Conservation (phyloP, 139 green algal species). For the Micractinium conductrix region DNA sequence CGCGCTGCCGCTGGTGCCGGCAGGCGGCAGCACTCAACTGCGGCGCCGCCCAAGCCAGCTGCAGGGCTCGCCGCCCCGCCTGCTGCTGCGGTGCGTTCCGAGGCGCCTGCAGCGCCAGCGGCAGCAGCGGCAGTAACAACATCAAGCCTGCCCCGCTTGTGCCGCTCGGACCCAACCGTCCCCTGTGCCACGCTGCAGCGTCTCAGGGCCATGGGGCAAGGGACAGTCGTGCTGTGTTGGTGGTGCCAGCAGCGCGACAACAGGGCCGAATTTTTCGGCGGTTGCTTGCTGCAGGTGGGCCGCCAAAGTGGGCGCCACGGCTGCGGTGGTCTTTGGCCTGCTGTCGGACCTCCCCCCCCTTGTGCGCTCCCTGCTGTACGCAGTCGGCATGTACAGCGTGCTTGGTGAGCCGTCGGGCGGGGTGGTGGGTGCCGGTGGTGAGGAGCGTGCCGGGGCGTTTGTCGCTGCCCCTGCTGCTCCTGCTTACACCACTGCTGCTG, state of each 20-base stretch:
- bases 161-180: too few relatives aligned
- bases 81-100: slow-evolving; percentile 13
- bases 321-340: slow-evolving; percentile 13
- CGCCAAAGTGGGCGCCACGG: slow-evolving; percentile 7
- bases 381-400: slow-evolving; percentile 17
- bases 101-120: background rate
- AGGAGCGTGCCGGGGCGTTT: too few relatives aligned
- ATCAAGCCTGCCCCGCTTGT: too few relatives aligned
- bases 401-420: too few relatives aligned
- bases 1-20: slow-evolving; percentile 2
- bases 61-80: background rate
- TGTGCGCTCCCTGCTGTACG: background rate
- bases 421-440: background rate
- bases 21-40: background rate
- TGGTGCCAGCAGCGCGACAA: background rate
- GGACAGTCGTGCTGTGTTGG: background rate
- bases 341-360: background rate
- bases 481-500: too few relatives aligned
- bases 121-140: too few relatives aligned
- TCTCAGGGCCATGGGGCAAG: too few relatives aligned
- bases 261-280: background rate
- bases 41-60: background rate
- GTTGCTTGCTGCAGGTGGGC: slow-evolving; percentile 1
- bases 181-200: too few relatives aligned
- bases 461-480: too few relatives aligned